phyloP scores from a whole-genome alignment of 2,329 filamentous ascomycete species.

The Dactylellina parvicollis region DNA sequence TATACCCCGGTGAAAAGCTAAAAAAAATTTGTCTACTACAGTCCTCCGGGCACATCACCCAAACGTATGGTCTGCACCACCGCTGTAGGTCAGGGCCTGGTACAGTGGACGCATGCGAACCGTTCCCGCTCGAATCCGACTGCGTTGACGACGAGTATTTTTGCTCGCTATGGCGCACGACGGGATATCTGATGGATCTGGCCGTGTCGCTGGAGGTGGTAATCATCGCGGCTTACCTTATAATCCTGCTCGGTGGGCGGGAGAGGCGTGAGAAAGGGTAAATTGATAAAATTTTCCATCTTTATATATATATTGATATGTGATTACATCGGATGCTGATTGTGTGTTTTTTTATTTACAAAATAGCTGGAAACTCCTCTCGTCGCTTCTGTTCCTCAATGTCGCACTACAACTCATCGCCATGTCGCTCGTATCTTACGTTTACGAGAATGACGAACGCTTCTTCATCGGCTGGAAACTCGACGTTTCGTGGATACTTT shows the following conservation, averaged over 20 bases:
- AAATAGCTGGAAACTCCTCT: constrained; percentile 36
- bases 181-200: constrained; percentile 88
- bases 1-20: too few species aligned
- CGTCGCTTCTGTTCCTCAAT: constrained; percentile 10
- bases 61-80: constrained; percentile 80
- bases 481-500: constrained; percentile 57
- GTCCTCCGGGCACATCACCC: constrained; percentile 65
- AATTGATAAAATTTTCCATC: constrained; percentile 65
- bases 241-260: constrained; percentile 81
- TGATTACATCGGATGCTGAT: constrained; percentile 72
- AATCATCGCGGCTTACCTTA: constrained; percentile 78
- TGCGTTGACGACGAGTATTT: constrained; percentile 77
- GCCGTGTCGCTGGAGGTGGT: constrained; percentile 83
- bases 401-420: constrained; percentile 55
- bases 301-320: constrained; percentile 70
- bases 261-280: constrained; percentile 83
- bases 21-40: too few species aligned
- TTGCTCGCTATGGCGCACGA: constrained; percentile 89
- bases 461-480: constrained; percentile 58
- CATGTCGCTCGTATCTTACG: constrained; percentile 55
- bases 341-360: background rate
- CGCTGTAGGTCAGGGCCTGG: constrained; percentile 78
- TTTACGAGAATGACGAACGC: constrained; percentile 58
- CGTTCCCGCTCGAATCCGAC: constrained; percentile 74
- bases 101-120: constrained; percentile 66